Conservation (phyloP, 2,329 filamentous ascomycete genomes). For the Xylariaceae sp. region DNA sequence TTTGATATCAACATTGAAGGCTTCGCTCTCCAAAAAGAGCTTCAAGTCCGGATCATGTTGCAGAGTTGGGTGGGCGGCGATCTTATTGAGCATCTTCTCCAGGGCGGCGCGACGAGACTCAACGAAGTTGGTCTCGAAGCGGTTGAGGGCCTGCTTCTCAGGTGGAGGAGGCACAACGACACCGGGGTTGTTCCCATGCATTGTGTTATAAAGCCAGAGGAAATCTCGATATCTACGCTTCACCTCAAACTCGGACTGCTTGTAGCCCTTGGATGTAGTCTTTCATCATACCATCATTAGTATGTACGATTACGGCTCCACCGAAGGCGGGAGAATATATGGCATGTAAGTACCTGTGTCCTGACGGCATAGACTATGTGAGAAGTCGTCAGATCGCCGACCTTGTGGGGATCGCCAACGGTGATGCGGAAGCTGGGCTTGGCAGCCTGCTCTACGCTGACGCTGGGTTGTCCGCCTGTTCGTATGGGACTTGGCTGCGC, state of each 20-base stretch:
- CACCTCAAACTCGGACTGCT: slow-evolving; percentile 86
- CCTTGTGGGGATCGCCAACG: slow-evolving; percentile 96
- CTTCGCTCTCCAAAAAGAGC: slow-evolving; percentile 92
- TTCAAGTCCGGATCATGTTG: slow-evolving; percentile 94
- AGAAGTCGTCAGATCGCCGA: slow-evolving; percentile 92
- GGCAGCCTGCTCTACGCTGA: slow-evolving; percentile 87
- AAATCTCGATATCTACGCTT: slow-evolving; percentile 95
- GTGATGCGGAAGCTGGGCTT: slow-evolving; percentile 88
- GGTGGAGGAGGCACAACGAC: slow-evolving; percentile 93
- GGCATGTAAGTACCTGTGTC: slow-evolving; percentile 74
- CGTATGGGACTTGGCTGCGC: slow-evolving; percentile 49
- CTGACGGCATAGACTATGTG: slow-evolving; percentile 97
- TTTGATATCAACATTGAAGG: slow-evolving; percentile 95
- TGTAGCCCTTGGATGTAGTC: slow-evolving; percentile 96
- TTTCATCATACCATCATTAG: slow-evolving; percentile 35
- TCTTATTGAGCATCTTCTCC: slow-evolving; percentile 98
- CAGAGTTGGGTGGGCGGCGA: slow-evolving; percentile 78
- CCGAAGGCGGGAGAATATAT: background rate
- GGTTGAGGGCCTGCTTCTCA: slow-evolving; percentile 94
- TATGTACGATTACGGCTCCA: background rate
- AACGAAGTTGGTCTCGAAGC: slow-evolving; percentile 95
- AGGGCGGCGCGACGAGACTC: slow-evolving; percentile 86
- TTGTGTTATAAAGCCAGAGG: slow-evolving; percentile 91
- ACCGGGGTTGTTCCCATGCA: slow-evolving; percentile 92
- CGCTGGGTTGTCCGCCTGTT: slow-evolving; percentile 64